phyloP scores from a whole-genome alignment of 371 early-diverging fungal genomes.

The Mortierella sp. region DNA sequence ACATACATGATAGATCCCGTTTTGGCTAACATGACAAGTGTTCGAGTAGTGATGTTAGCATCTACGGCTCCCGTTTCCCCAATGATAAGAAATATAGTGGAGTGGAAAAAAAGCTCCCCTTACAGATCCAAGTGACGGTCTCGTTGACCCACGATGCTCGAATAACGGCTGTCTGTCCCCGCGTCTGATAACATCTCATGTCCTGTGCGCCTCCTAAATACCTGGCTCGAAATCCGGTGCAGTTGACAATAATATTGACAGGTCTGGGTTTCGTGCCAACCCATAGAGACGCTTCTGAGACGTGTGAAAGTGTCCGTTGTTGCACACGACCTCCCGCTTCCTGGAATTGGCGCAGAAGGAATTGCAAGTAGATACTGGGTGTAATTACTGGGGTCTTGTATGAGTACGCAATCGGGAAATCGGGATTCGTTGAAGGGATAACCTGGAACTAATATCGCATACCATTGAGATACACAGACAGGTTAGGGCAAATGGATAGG shows the following conservation, averaged over 20 bases:
- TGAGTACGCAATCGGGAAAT: constrained; percentile 47
- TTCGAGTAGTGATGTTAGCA: no score
- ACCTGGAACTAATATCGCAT: constrained; percentile 23
- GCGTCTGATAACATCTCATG: constrained; percentile 67
- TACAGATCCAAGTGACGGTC: constrained; percentile 60
- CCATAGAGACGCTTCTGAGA: constrained; percentile 60
- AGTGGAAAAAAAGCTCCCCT: constrained; percentile 8
- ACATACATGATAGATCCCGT: constrained; percentile 68
- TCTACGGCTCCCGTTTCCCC: no score
- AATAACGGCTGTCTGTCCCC: constrained; percentile 80
- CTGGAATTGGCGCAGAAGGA: constrained; percentile 66
- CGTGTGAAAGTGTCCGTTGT: constrained; percentile 56
- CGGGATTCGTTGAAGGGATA: constrained; percentile 20
- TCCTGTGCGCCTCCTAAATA: constrained; percentile 78
- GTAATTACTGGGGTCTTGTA: constrained; percentile 47
- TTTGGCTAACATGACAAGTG: constrained; percentile 28
- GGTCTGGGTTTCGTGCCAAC: constrained; percentile 32
- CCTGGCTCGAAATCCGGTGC: constrained; percentile 75
- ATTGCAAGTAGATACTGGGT: constrained; percentile 68
- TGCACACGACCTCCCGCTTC: constrained; percentile 63
- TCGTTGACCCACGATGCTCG: constrained; percentile 68
- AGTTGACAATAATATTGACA: constrained; percentile 75
- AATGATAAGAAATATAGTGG: no score
- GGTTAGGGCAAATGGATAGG: no score
- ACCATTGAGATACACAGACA: background rate